Conservation (phyloP, 495 filamentous ascomycete species). For the Penicillium herquei region DNA sequence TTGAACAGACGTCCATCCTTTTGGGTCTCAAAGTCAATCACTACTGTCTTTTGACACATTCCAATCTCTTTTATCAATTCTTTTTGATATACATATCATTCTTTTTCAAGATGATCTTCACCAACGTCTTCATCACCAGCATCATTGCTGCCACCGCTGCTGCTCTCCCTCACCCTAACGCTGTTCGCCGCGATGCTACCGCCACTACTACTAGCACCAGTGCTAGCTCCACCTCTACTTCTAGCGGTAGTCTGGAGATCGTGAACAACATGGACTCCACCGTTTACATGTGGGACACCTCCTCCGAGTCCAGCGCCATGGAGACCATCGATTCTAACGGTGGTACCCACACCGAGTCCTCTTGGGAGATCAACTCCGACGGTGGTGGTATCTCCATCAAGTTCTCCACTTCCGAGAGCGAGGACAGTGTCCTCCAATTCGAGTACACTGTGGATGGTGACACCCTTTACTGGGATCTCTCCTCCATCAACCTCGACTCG, state of each 20-base stretch:
- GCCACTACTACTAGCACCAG: constrained; percentile 1
- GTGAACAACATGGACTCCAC: constrained; percentile 35
- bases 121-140: constrained; percentile 25
- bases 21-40: constrained; percentile 16
- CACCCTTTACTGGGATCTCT: constrained; percentile 34
- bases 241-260: constrained; percentile 28
- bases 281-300: constrained; percentile 46
- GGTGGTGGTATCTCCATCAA: constrained; percentile 50
- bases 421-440: constrained; percentile 43
- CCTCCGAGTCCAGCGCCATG: constrained; percentile 36
- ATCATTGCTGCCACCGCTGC: constrained; percentile 22
- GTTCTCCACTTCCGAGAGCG: constrained; percentile 34
- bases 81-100: neutral
- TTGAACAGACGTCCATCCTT: constrained; percentile 21
- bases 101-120: constrained; percentile 20
- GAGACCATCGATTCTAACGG: constrained; percentile 37
- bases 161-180: constrained; percentile 16
- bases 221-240: constrained; percentile 10
- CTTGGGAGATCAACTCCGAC: constrained; percentile 38
- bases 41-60: constrained; percentile 12
- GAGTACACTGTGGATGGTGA: constrained; percentile 25
- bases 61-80: constrained; percentile 13
- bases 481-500: constrained; percentile 29
- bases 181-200: neutral
- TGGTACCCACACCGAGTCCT: constrained; percentile 31